Conservation (phyloP, 2,329 filamentous ascomycete species). For the Cladophialophora exuberans region DNA sequence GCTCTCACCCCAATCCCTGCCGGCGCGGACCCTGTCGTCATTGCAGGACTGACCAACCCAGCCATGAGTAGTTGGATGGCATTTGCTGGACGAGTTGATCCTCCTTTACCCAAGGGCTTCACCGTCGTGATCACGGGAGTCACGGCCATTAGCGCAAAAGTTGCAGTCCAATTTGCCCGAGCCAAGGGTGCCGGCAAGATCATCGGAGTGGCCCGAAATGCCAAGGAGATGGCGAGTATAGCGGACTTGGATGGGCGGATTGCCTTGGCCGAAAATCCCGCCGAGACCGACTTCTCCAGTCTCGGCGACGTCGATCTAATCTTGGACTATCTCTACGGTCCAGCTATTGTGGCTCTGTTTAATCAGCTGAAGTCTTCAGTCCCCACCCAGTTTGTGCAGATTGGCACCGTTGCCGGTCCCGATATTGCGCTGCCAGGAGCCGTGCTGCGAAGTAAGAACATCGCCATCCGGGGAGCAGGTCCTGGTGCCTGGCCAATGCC, state of each 20-base stretch:
- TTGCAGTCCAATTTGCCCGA: constrained; percentile 55
- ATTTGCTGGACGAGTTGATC: constrained; percentile 46
- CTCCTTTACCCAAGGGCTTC: constrained; percentile 47
- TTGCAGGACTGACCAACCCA: constrained; percentile 60
- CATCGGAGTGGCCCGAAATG: constrained; percentile 57
- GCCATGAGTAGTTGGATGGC: constrained; percentile 63
- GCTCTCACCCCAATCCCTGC: constrained; percentile 49
- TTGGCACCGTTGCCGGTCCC: constrained; percentile 51
- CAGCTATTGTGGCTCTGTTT: constrained; percentile 47
- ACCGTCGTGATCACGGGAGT: constrained; percentile 58
- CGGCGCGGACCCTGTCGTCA: constrained; percentile 49
- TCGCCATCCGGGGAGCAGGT: constrained; percentile 53
- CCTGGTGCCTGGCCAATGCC: constrained; percentile 48
- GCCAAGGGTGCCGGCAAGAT: constrained; percentile 54
- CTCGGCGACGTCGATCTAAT: constrained; percentile 57
- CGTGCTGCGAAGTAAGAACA: constrained; percentile 53
- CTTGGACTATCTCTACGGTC: constrained; percentile 62
- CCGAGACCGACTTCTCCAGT: constrained; percentile 46
- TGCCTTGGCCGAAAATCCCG: constrained; percentile 42
- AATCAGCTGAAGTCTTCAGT: constrained; percentile 44
- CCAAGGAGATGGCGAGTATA: constrained; percentile 46
- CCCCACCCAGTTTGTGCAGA: constrained; percentile 58
- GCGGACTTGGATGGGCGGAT: constrained; percentile 51
- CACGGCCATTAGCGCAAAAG: constrained; percentile 56
- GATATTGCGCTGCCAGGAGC: constrained; percentile 47